Evolutionary conservation across 1,284 basidiomycete genomes (phyloP), one percentile per base, ranked within the genome.

Genomic region (Tilletia indica): DNA sequence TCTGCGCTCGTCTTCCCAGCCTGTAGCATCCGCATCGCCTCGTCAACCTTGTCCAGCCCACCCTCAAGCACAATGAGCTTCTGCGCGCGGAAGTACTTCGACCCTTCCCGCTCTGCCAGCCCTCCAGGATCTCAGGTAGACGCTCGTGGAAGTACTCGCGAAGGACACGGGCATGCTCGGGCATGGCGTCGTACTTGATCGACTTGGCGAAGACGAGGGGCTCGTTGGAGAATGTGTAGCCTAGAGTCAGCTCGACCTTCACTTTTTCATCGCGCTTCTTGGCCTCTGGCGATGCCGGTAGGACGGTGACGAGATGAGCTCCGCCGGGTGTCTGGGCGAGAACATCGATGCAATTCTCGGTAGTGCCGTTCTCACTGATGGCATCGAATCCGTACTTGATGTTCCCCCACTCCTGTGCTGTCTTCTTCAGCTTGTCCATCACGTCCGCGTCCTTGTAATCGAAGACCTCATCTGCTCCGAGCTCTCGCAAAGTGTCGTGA

Each of bases 141-240:
- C 19, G 19, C 36, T 36, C n/a, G 61, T 64, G 61, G 61, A 64
- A 64, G 61, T 64, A 64, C 14, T 64, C 61, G 34, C 36, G 31
- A 4, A 64, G 61, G 12, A 64, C 36, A n/a, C 61, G 61, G 34
- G 38, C 61, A 36, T 64, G 61, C 5, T 64, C 61, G 61, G 61
- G 61, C 34, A 70, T 70, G 51, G 73, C 73, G 36, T 72, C 72
- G 71, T 72, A 74, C 69, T 74, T 74, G 73, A 74, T 68, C 21
- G 73, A 71, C 69, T 72, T 72, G 31, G 71, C 66, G 45, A 74
- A 74, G 56, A 49, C 67, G 36, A 64, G 39, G 38, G 61, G 61
- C 36, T 64, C 61, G 36, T 34, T 34, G 21, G 54, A 45, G 45
- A 69, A 58, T 4, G 47, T 31, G 49, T 69, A 69, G 45, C 56